Evolutionary conservation across 2,329 filamentous ascomycete genomes (phyloP), one percentile per base, ranked within the genome.

Genomic region (Macrophomina pseudophaseolina): DNA sequence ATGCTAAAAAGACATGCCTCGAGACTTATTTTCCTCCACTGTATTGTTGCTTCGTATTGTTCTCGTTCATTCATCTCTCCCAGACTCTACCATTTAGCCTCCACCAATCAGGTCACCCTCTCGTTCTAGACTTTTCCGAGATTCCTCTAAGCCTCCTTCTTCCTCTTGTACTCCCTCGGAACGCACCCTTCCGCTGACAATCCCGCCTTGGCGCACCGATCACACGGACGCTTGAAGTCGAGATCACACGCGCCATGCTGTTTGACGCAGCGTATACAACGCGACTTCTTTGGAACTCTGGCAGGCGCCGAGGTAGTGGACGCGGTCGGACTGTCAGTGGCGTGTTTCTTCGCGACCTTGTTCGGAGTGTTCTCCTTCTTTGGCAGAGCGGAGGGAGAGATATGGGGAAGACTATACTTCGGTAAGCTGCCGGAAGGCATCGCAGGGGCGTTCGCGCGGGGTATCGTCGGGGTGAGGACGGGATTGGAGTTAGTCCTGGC

Each of bases 231-330:
- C 6, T 38, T 46, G 5, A 23, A 12, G 30, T 62, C 58, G 16
- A 62, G 23, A 32, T 62, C 32, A 11, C 58, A 62, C 12, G 58
- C 58, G 32, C 30, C 58, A 44, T 62, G 58, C 30, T 62, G 58
- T n/a, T 49, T 49, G 44, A 62, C 42, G 12, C 58, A 62, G 12
- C 58, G 58, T 11, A 16, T 18, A 44, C 58, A 62, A 32, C 58
- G 58, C 16, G 33, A 44, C 32, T 62, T 62, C 30, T 62, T 62
- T 9, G 49, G 11, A 8, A 28, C 5, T 11, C 58, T 42, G 4
- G 58, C 7, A 6, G 58, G 6, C 2, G 56, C n/a, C n/a, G 42
- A 14, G 42, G 42, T 44, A 44, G 42, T 9, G 11, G 42, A 33
- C 3, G 56, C 40, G 28, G 12, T 44, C 11, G 58, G 58, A 12